Evolutionary conservation across 2,329 filamentous ascomycete species (phyloP), one percentile per base, ranked within the genome.

Genomic region (Fusarium chuoi): DNA sequence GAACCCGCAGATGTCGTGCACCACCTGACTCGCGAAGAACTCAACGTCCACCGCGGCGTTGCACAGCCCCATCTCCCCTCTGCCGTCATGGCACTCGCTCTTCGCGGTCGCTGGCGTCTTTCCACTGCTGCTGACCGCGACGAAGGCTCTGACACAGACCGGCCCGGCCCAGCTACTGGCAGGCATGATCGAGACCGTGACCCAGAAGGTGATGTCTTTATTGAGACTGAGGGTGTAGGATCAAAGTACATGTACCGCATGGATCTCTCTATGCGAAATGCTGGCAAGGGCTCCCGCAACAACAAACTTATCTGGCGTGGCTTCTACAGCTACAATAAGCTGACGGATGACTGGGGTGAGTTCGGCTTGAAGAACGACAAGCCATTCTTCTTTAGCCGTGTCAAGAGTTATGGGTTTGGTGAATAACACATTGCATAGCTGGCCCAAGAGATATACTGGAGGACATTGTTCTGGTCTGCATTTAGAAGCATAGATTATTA

Each of bases 1-100:
- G 94, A 98, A 79, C 96, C 96, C 2, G 84, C 88, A n/a, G 94
- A 97, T 24, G 93, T 98, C 18, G 94, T 99, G 1, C 94, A 95
- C 63, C 89, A 96, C 78, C 87, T 99, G 26, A 94, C 90, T 42
- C 90, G 90, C 69, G 92, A 94, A 36, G 89, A 93, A 57, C 81
- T 96, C 42, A 85, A 77, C n/a, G 71, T 82, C 22, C 85, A 87
- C 69, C 82, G 79, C n/a, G 80, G 80, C 48, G 79, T 79, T 28
- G 65, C 73, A 18, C 77, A 78, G 22, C 76, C 75, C 3, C 75
- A 81, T 52, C 72, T 82, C 4, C 81, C 84, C 49, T 87, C 86
- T 5, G 78, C 82, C 17, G 83, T 94, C 20, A 92, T 97, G 89
- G 90, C 92, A 73, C 85, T 91, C 45, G 93, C 93, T 1, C 89